Base-by-base conservation (phyloP, 2,329 filamentous ascomycete species). In the Ceratocystiopsis sp. region DNA sequence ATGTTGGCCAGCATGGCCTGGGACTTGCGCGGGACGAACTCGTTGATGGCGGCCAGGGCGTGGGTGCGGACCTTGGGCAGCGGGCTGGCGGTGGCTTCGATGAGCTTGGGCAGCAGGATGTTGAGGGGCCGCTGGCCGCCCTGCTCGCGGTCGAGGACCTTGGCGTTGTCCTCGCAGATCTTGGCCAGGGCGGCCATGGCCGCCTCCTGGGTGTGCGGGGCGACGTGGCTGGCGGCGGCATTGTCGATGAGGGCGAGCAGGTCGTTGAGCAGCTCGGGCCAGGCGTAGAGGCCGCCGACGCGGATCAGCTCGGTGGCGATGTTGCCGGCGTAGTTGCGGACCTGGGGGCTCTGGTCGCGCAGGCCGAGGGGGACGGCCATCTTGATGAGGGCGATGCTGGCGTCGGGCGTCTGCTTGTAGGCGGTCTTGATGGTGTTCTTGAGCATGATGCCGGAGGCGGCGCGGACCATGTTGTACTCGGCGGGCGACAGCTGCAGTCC, bases 121-220 rank as follows among this genome's bases (percentile, higher is more conserved):
- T 82, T 81, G 47, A 96, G 73, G 2, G 91, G 91, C 45, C 86
- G 74, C 60, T 95, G 80, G 47, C 86, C 85, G 55, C 86, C 78
- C 58, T 93, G 84, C 50, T 94, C 84, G 53, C 80, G 78, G 61
- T 93, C 85, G 43, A 98, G 67, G 46, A 84, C 70, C 57, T 82
- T 85, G 55, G 76, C 79, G 63, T 93, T 95, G 63, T 98, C 91
- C 62, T 98, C 91, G 62, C 91, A 98, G 48, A 98, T 87, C 67
- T 96, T 96, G 58, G 81, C 68, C 60, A 98, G 69, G 40, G 91
- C 87, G 40, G 83, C 77, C 82, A 96, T 94, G 52, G 85, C 87
- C 48, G 87, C 87, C 59, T 98, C 89, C 57, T 95, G 86, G 13
- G 80, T 78, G 55, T 84, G 73, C 37, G 71, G 64, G 8, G 84